Base-by-base conservation (phyloP, 2,329 filamentous ascomycete genomes). In the Akanthomyces dipterigenus region DNA sequence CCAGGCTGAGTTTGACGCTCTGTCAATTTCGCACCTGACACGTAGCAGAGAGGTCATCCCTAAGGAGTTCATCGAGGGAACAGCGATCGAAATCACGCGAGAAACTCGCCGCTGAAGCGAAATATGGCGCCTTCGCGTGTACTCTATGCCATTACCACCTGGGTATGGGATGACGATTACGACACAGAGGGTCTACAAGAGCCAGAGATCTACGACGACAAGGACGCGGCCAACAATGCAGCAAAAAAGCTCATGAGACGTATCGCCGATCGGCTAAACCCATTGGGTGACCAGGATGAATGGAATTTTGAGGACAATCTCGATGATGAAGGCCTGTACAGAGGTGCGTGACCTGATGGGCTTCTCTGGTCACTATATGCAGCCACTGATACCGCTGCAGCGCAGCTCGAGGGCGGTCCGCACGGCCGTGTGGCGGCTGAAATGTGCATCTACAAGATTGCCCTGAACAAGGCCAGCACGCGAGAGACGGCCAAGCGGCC, bases 311-410 rank as follows among this genome's bases (percentile, higher is more conserved):
- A 24, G 5, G 38, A 61, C 26, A 46, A 56, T 18, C 59, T 61
- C 11, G 59, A 61, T n/a, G 43, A 61, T 14, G 59, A 61, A 43
- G 59, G 59, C 11, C 24, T 61, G 34, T 61, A 61, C 22, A 49
- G 50, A 38, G 59, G 59, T 55, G 20, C 24, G 42, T 56, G 31
- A 43, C 20, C n/a, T 7, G 7, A 20, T 28, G 2, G 22, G 14
- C n/a, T n/a, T 20, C 20, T 5, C 16, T 42, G 36, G 14, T 43
- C 38, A 9, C 18, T 20, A 5, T 34, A 7, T 28, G 22, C 48
- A 51, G 18, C 18, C 20, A 16, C 34, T 55, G 45, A 48, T 5
- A 18, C 26, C 3, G 18, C 9, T 5, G 38, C 24, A 61, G 59
- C 51, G 22, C 42, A 20, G 36, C 18, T 61, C 3, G 43, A 61